These are phyloP conservation scores for Penicillium verhagenii DNA, from an alignment of 495 filamentous ascomycete genomes.

Conservation along the genomic window DNA sequence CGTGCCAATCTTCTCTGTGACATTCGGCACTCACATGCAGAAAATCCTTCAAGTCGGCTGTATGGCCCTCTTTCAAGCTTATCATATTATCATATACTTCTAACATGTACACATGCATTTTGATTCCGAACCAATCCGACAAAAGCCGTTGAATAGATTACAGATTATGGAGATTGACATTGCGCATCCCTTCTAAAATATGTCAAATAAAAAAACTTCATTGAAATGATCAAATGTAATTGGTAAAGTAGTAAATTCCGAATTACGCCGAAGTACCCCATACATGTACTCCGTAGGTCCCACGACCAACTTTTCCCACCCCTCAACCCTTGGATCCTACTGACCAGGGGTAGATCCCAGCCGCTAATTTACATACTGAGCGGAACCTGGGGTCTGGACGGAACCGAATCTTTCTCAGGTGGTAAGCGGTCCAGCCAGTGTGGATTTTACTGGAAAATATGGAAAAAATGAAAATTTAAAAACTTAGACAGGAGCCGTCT, in stretches of 20 bases:
- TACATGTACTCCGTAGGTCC: background rate
- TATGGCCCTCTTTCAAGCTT: too few relatives aligned
- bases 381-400: background rate
- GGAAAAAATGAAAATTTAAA: background rate
- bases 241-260: slow-evolving; percentile 5
- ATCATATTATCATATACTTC: too few relatives aligned
- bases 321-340: background rate
- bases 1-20: too few relatives aligned
- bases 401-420: background rate
- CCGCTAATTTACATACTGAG: slow-evolving; percentile 3
- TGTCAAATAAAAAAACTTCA: too few relatives aligned
- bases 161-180: too few relatives aligned
- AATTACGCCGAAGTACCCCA: slow-evolving; percentile 13
- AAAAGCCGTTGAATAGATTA: too few relatives aligned
- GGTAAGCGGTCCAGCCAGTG: background rate
- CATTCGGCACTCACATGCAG: too few relatives aligned
- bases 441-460: background rate
- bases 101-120: too few relatives aligned
- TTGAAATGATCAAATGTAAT: too few relatives aligned
- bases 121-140: too few relatives aligned
- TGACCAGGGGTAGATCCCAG: slow-evolving; percentile 9
- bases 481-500: slow-evolving; percentile 6
- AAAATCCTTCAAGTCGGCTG: too few relatives aligned
- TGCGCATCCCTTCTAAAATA: too few relatives aligned
- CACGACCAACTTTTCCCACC: background rate